These are phyloP conservation scores for Cornus kousa DNA, from an alignment of 148 eudicot species.

Conservation along the genomic window DNA sequence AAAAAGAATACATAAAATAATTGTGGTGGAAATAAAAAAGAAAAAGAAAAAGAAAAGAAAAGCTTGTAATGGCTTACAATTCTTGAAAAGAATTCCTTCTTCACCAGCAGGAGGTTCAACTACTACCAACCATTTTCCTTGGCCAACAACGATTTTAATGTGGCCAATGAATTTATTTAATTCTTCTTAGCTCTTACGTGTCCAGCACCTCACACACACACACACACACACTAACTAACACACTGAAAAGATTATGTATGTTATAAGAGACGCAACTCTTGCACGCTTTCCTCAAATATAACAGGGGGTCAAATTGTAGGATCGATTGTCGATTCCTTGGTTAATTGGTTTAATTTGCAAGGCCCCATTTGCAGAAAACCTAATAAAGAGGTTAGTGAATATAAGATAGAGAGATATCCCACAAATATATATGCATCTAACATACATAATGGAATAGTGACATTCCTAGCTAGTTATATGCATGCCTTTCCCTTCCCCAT, in stretches of 20 bases:
- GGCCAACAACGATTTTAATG: slow-evolving; percentile 52
- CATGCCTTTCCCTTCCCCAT: too few relatives aligned
- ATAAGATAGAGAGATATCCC: too few relatives aligned
- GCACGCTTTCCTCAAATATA: slow-evolving; percentile 21
- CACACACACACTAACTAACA: too few relatives aligned
- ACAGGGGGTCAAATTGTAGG: background rate
- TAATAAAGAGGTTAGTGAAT: background rate
- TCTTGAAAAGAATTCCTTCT: background rate
- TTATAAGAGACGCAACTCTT: slow-evolving; percentile 1
- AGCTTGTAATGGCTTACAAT: background rate
- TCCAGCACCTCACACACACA: background rate
- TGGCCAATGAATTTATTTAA: slow-evolving; percentile 21
- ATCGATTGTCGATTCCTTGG: background rate
- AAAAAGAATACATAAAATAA: too few relatives aligned
- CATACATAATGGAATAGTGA: too few relatives aligned
- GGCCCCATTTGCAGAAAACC: slow-evolving; percentile 5
- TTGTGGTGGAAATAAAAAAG: background rate
- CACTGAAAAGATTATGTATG: too few relatives aligned
- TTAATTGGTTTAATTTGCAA: background rate
- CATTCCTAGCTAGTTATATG: too few relatives aligned
- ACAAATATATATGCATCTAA: too few relatives aligned
- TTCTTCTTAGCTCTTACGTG: slow-evolving; percentile 28
- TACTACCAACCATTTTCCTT: slow-evolving; percentile 57
- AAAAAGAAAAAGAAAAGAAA: too few relatives aligned
- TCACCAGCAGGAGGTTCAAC: slow-evolving; percentile 44